Percentiles rank a stretch among this genome's conserved stretches.
These are phyloP conservation scores for Monosporozyma siamensis DNA, from an alignment of 805 yeast genomes.

Conservation along the genomic window DNA sequence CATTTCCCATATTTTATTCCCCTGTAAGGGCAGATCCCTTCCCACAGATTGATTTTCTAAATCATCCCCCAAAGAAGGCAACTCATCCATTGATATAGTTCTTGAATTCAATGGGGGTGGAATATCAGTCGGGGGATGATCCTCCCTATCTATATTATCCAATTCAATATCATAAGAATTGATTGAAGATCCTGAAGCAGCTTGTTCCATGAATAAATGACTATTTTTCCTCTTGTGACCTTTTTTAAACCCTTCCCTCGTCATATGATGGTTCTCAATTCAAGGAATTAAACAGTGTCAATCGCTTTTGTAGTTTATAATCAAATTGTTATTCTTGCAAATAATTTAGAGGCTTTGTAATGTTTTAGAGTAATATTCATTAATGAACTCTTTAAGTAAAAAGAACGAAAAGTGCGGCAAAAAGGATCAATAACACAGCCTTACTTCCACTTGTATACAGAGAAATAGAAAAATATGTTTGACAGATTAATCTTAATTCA, in stretches of 20 bases:
- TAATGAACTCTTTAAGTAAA: too few relatives aligned
- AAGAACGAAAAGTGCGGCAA: too few relatives aligned
- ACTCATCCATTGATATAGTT: neutral
- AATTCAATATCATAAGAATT: constrained; percentile 5
- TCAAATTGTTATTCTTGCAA: too few relatives aligned
- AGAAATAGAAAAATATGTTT: too few relatives aligned
- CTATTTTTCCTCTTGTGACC: constrained; percentile 26
- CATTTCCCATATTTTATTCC: constrained; percentile 5
- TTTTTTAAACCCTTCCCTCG: constrained; percentile 3
- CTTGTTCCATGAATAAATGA: constrained; percentile 22
- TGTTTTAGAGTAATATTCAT: too few relatives aligned
- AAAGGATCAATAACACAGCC: too few relatives aligned
- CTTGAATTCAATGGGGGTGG: constrained; percentile 5
- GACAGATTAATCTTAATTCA: too few relatives aligned
- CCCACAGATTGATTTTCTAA: constrained; percentile 8
- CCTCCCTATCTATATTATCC: constrained; percentile 1
- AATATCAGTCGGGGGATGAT: neutral
- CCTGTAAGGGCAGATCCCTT: too few relatives aligned
- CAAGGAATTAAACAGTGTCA: too few relatives aligned
- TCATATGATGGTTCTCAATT: neutral
- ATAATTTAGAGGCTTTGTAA: too few relatives aligned
- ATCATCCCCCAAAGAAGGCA: neutral
- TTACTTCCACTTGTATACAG: too few relatives aligned
- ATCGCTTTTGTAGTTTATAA: too few relatives aligned
- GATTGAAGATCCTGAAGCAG: constrained; percentile 16